A percentile compares a stretch with the other conserved stretches of the same genome.
Conservation (phyloP, 2,329 filamentous ascomycete species). For the Xylaria hypoxylon region DNA sequence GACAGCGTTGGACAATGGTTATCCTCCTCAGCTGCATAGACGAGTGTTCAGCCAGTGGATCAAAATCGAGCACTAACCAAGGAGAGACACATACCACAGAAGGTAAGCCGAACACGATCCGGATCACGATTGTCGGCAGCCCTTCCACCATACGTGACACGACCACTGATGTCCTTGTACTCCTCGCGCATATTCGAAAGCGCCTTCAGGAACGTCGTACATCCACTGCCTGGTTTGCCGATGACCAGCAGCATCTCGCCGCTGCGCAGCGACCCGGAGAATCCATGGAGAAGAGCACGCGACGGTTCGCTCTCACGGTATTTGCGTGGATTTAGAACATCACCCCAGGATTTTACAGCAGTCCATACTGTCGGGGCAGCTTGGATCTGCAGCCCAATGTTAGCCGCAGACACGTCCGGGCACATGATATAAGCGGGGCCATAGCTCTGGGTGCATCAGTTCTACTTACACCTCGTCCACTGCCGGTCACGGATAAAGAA, state of each 20-base stretch:
- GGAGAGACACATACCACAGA: conserved; percentile 21
- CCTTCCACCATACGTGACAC: conserved; percentile 35
- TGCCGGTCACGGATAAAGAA: conserved; percentile 10
- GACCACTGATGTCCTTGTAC: conserved; percentile 29
- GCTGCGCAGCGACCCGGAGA: conserved; percentile 29
- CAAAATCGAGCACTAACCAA: not conserved
- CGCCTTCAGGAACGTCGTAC: conserved; percentile 44
- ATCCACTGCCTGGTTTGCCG: conserved; percentile 43
- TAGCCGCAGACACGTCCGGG: too few relatives aligned
- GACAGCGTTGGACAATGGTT: conserved; percentile 67
- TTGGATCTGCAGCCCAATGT: conserved; percentile 26
- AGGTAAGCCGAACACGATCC: conserved; percentile 32
- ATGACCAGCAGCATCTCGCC: conserved; percentile 45
- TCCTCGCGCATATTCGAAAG: conserved; percentile 41
- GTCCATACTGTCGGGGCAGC: conserved; percentile 30
- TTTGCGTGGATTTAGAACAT: conserved; percentile 28
- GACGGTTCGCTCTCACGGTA: conserved; percentile 11
- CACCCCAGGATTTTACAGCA: conserved; percentile 25
- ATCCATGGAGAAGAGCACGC: conserved; percentile 29
- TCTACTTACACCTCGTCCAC: conserved; percentile 21
- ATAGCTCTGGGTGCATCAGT: too few relatives aligned
- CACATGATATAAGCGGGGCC: too few relatives aligned
- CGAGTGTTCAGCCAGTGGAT: not conserved
- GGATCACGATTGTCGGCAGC: conserved; percentile 26
- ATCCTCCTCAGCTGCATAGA: conserved; percentile 55